phyloP scores from a whole-genome alignment of 192 early-diverging fungal species.

The Entophlyctis luteolus region DNA sequence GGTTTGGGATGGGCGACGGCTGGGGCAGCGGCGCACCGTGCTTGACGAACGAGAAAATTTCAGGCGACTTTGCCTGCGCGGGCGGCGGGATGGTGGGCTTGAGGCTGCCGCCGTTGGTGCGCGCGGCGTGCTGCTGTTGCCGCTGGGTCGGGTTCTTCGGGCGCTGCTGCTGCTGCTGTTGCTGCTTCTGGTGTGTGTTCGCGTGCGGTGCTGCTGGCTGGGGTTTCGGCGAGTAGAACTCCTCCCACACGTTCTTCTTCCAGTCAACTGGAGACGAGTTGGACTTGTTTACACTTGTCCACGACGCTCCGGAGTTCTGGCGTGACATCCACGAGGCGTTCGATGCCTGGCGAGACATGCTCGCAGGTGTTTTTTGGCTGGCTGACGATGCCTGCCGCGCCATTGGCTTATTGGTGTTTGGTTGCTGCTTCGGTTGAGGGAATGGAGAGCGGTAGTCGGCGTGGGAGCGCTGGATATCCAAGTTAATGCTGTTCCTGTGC shows the following conservation, averaged over 20 bases:
- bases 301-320: too few species aligned
- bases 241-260: not conserved
- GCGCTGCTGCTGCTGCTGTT: not conserved
- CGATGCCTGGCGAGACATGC: slow-evolving; percentile 8
- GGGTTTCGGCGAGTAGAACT: slow-evolving; percentile 12
- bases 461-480: too few species aligned
- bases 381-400: not conserved
- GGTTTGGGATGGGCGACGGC: not conserved
- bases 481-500: not conserved
- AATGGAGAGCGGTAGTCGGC: too few species aligned
- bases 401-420: not conserved
- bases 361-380: not conserved
- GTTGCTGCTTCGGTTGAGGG: slow-evolving; percentile 1
- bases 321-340: too few species aligned
- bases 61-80: slow-evolving; percentile 5
- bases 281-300: slow-evolving; percentile 1
- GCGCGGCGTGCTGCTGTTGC: too few species aligned
- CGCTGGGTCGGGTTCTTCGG: too few species aligned
- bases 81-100: slow-evolving; percentile 17
- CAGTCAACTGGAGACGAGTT: slow-evolving; percentile 8
- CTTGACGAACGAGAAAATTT: slow-evolving; percentile 22
- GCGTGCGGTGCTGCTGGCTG: not conserved
- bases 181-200: not conserved
- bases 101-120: slow-evolving; percentile 2
- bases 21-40: not conserved